phyloP scores from a whole-genome alignment of 2,329 filamentous ascomycete species.

The Alternaria gaisen region DNA sequence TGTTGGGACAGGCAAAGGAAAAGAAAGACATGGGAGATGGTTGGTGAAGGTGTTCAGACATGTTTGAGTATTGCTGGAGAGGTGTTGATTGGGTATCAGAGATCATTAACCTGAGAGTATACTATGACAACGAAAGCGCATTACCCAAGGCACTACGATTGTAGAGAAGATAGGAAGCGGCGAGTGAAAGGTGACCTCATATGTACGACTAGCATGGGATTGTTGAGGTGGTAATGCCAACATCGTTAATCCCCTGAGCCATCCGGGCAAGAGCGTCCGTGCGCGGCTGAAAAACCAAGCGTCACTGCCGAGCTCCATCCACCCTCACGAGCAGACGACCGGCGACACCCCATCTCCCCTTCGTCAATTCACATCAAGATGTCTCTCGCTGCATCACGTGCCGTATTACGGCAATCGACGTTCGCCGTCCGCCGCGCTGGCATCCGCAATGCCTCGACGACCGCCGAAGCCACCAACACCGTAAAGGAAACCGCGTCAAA shows the following conservation, averaged over 20 bases:
- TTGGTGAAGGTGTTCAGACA: conserved; percentile 8
- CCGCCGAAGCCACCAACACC: conserved; percentile 56
- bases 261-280: conserved; percentile 25
- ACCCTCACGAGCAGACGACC: conserved; percentile 22
- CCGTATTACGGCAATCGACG: conserved; percentile 56
- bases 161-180: background rate
- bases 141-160: background rate
- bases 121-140: background rate
- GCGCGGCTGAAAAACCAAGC: conserved; percentile 32
- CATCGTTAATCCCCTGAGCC: conserved; percentile 20
- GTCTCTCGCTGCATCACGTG: conserved; percentile 58
- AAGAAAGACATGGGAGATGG: conserved; percentile 13
- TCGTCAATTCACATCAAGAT: conserved; percentile 49
- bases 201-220: background rate
- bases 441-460: conserved; percentile 60
- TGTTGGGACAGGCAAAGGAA: conserved; percentile 26
- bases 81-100: background rate
- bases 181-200: background rate
- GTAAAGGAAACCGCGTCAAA: conserved; percentile 64
- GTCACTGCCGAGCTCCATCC: conserved; percentile 26
- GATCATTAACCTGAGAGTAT: background rate
- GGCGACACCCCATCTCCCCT: conserved; percentile 31
- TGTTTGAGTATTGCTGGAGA: background rate
- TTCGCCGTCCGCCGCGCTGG: conserved; percentile 54
- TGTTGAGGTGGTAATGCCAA: conserved; percentile 12